These are phyloP conservation scores for Anthracocystis panici-leucophaei DNA, from an alignment of 1,284 basidiomycete genomes.

Conservation along the genomic window DNA sequence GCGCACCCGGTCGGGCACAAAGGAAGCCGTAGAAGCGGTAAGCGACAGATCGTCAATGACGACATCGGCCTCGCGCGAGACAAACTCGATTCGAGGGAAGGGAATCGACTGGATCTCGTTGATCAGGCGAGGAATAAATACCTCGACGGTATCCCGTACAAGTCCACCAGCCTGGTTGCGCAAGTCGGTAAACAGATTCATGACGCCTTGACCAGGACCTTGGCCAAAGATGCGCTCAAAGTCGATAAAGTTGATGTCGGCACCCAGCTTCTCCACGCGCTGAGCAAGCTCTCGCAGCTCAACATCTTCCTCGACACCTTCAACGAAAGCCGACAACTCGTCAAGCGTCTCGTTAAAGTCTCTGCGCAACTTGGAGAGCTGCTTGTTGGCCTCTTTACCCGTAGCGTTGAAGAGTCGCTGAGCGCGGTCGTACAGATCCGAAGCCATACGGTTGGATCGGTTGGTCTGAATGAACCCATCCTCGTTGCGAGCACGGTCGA, in stretches of 20 bases:
- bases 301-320: conserved; percentile 48
- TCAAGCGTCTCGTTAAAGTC: conserved; percentile 43
- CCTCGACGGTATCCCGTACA: conserved; percentile 71
- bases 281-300: conserved; percentile 67
- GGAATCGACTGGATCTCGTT: conserved; percentile 72
- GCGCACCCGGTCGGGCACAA: conserved; percentile 72
- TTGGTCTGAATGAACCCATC: conserved; percentile 50
- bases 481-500: conserved; percentile 52
- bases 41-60: conserved; percentile 71
- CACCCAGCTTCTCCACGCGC: conserved; percentile 70
- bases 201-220: conserved; percentile 23
- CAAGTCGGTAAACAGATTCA: conserved; percentile 41
- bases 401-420: conserved; percentile 47
- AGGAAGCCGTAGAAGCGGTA: conserved; percentile 70
- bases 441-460: conserved; percentile 47
- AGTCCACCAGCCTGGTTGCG: conserved; percentile 64
- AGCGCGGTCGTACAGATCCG: conserved; percentile 50
- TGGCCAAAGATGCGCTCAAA: conserved; percentile 30
- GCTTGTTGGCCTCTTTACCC: conserved; percentile 55
- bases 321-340: conserved; percentile 44
- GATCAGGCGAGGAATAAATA: conserved; percentile 71
- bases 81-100: conserved; percentile 71
- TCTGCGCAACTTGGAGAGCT: conserved; percentile 44
- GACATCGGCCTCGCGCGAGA: conserved; percentile 71
- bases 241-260: conserved; percentile 64